Evolutionary conservation across 805 yeast genomes (phyloP).

Genomic region (Yamadazyma insecticola): DNA sequence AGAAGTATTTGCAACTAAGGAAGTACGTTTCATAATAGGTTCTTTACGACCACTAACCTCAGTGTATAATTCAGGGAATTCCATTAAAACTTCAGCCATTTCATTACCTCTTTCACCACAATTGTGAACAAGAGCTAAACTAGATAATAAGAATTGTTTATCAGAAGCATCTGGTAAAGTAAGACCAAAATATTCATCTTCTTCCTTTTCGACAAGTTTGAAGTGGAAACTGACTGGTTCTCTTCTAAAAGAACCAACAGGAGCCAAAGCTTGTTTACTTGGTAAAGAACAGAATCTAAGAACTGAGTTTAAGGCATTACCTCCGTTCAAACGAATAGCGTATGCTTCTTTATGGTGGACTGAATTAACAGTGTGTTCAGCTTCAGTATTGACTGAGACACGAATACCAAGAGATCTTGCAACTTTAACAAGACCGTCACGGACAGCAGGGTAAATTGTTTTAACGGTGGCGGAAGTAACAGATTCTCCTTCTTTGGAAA

Average conservation of each 20-base stretch:
- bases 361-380: conserved; percentile 1
- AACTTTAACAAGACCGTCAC: conserved; percentile 31
- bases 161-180: conserved; percentile 37
- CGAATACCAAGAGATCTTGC: conserved; percentile 43
- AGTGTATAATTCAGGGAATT: conserved; percentile 95
- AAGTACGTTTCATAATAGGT: conserved; percentile 99
- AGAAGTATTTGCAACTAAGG: conserved; percentile 96
- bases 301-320: conserved; percentile 16
- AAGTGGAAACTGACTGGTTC: conserved; percentile 23
- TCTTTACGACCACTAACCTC: conserved; percentile 91
- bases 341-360: conserved; percentile 13
- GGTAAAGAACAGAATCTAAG: conserved; percentile 19
- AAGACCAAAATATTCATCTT: conserved; percentile 40
- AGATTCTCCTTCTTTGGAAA: conserved; percentile 8
- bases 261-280: conserved; percentile 12
- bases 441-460: conserved; percentile 24
- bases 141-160: conserved; percentile 39
- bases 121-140: conserved; percentile 23
- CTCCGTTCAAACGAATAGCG: conserved; percentile 14
- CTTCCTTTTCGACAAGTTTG: conserved; percentile 17
- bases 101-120: conserved; percentile 98
- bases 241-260: conserved; percentile 12
- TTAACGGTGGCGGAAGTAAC: conserved; percentile 22
- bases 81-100: conserved; percentile 99
- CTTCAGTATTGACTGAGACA: conserved; percentile 25